phyloP scores from a whole-genome alignment of 2,329 filamentous ascomycete genomes.

The Ilyonectria destructans region DNA sequence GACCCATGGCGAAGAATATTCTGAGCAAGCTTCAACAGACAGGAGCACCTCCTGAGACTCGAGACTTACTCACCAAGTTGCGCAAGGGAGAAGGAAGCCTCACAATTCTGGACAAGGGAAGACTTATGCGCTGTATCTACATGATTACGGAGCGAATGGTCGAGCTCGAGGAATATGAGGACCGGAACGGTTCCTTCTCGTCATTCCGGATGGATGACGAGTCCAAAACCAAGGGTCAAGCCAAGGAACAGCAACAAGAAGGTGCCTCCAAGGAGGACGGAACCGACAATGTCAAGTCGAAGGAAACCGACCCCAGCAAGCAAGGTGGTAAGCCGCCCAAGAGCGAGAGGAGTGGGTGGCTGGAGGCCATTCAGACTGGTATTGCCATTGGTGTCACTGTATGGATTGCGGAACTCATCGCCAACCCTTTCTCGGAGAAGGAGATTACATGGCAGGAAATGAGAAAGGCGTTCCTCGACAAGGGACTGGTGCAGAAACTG shows the following conservation, averaged over 20 bases:
- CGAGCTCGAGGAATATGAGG: constrained; percentile 49
- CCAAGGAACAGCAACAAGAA: constrained; percentile 41
- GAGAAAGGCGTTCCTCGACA: constrained; percentile 92
- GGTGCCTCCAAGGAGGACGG: constrained; percentile 35
- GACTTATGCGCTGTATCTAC: constrained; percentile 56
- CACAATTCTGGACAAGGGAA: constrained; percentile 57
- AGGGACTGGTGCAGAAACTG: constrained; percentile 94
- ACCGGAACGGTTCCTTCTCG: constrained; percentile 36
- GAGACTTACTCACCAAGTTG: constrained; percentile 71
- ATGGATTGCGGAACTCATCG: constrained; percentile 61
- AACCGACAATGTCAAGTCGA: constrained; percentile 43
- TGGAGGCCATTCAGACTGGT: constrained; percentile 55
- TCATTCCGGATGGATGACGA: constrained; percentile 37
- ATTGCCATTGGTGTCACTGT: constrained; percentile 69
- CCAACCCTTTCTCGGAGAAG: constrained; percentile 63
- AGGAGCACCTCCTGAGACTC: constrained; percentile 80
- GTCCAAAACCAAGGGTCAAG: constrained; percentile 38
- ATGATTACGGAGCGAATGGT: constrained; percentile 56
- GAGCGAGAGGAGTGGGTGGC: constrained; percentile 55
- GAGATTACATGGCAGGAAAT: constrained; percentile 99
- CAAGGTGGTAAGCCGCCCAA: constrained; percentile 56
- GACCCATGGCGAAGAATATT: constrained; percentile 71
- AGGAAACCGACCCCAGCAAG: constrained; percentile 47
- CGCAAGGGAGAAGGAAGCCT: constrained; percentile 70
- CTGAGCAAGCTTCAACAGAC: constrained; percentile 76